Conservation (phyloP, 2,329 filamentous ascomycete genomes). For the Aspergillus cejpii region DNA sequence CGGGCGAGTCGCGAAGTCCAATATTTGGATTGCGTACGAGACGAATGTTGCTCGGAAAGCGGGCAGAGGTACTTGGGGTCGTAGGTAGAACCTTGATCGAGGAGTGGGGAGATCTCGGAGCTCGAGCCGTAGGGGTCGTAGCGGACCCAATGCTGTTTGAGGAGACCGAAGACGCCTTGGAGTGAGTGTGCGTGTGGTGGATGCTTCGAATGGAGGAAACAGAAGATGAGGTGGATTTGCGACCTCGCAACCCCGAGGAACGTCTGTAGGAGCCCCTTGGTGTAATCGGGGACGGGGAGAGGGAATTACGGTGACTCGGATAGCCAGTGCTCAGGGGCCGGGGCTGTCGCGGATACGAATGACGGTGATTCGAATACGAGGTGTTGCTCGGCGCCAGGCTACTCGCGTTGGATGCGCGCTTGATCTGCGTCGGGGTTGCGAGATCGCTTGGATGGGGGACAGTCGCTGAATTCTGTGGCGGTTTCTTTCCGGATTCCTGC, state of each 20-base stretch:
- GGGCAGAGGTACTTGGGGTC: slow-evolving; percentile 63
- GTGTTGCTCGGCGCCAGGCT: slow-evolving; percentile 39
- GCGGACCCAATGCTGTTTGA: slow-evolving; percentile 68
- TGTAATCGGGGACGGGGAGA: slow-evolving; percentile 81
- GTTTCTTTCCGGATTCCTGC: slow-evolving; percentile 30
- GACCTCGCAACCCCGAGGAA: slow-evolving; percentile 76
- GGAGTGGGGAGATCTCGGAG: slow-evolving; percentile 70
- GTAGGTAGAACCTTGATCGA: slow-evolving; percentile 93
- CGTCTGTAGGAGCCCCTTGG: slow-evolving; percentile 80
- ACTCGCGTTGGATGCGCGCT: slow-evolving; percentile 38
- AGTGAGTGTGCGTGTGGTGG: slow-evolving; percentile 81
- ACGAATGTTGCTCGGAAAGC: slow-evolving; percentile 80
- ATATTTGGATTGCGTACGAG: slow-evolving; percentile 56
- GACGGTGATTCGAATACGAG: slow-evolving; percentile 38
- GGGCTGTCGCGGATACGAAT: slow-evolving; percentile 36
- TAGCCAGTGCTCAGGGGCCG: slow-evolving; percentile 32
- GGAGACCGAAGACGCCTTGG: slow-evolving; percentile 88
- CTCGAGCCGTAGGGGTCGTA: slow-evolving; percentile 59
- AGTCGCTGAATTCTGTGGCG: slow-evolving; percentile 18
- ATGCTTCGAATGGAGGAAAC: slow-evolving; percentile 89
- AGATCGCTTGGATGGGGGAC: slow-evolving; percentile 22
- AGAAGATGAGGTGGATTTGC: slow-evolving; percentile 93
- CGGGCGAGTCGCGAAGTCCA: slow-evolving; percentile 23
- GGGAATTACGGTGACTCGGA: slow-evolving; percentile 57
- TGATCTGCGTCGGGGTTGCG: slow-evolving; percentile 35